Evolutionary conservation across 108 stramenopile species (phyloP).

Genomic region (Cyclostephanos invisitatus): DNA sequence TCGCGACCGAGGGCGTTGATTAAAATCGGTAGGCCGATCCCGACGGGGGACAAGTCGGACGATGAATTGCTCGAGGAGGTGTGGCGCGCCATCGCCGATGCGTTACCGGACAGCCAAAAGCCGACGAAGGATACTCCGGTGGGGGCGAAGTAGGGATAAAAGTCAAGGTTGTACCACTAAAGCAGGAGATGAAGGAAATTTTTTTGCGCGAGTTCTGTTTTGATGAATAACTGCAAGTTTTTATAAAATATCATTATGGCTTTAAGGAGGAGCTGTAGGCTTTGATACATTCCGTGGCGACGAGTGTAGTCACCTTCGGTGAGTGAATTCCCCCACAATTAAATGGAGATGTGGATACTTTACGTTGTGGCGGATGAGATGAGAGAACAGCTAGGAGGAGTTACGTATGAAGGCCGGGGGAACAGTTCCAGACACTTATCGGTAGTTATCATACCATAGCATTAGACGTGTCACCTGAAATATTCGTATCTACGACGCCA

Average conservation of each 20-base stretch:
- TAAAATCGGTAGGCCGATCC: conserved; percentile 48
- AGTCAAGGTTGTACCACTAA: not conserved
- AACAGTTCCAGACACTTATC: too few species aligned
- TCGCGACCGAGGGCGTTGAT: conserved; percentile 30
- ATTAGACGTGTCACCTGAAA: conserved; percentile 18
- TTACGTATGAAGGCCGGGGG: too few species aligned
- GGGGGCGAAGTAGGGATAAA: conserved; percentile 13
- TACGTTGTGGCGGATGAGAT: too few species aligned
- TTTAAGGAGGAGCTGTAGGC: too few species aligned
- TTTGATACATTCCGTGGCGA: too few species aligned
- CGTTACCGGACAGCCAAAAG: conserved; percentile 51
- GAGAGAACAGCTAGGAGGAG: too few species aligned
- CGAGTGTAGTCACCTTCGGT: too few species aligned
- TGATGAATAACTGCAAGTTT: not conserved
- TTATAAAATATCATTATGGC: not conserved
- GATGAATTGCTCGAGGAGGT: conserved; percentile 51
- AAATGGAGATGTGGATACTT: too few species aligned
- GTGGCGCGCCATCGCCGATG: conserved; percentile 51
- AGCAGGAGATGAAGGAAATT: not conserved
- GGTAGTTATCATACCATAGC: too few species aligned
- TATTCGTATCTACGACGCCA: conserved; percentile 17
- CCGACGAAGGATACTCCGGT: conserved; percentile 43
- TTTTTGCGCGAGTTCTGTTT: too few species aligned
- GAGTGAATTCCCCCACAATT: too few species aligned
- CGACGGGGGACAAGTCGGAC: conserved; percentile 50